Percentiles rank a stretch among this genome's conserved stretches.
phyloP scores from a whole-genome alignment of 352 stramenopile genomes.

The Phytophthora megakarya region DNA sequence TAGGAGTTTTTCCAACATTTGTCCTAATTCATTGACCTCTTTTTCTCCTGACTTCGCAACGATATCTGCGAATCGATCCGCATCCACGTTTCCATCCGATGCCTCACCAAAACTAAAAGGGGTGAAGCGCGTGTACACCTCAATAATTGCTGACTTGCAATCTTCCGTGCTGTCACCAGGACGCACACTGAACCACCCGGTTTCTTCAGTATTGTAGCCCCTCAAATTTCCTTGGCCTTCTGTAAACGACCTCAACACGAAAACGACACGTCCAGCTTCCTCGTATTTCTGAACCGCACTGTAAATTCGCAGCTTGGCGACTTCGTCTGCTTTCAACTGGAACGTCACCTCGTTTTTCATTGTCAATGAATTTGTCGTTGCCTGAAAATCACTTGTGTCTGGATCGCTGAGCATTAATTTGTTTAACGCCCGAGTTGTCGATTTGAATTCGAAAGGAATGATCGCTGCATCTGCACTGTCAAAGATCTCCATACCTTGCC shows the following conservation, averaged over 20 bases:
- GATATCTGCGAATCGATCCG: slow-evolving; percentile 10
- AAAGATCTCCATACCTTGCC: slow-evolving; percentile 10
- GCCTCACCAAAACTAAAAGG: slow-evolving; percentile 1
- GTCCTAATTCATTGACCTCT: slow-evolving; percentile 16
- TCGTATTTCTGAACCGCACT: slow-evolving; percentile 30
- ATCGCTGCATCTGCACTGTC: slow-evolving; percentile 4
- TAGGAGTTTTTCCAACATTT: slow-evolving; percentile 28
- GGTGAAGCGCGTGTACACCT: slow-evolving; percentile 19
- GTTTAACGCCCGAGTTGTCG: slow-evolving; percentile 17
- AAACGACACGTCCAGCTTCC: slow-evolving; percentile 45
- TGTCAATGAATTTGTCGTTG: slow-evolving; percentile 29
- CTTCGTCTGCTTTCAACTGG: slow-evolving; percentile 4
- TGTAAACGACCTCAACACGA: slow-evolving; percentile 49
- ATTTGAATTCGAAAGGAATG: slow-evolving; percentile 21
- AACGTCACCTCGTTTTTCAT: slow-evolving; percentile 30
- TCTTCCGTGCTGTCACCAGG: background rate
- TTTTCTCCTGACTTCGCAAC: slow-evolving; percentile 12
- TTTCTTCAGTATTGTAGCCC: slow-evolving; percentile 50
- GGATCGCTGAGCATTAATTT: slow-evolving; percentile 19
- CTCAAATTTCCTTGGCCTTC: slow-evolving; percentile 37
- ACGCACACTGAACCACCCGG: slow-evolving; percentile 40
- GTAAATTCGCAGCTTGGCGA: slow-evolving; percentile 4
- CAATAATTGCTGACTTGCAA: background rate
- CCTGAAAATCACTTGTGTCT: background rate
- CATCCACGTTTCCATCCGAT: background rate